Base-by-base conservation (phyloP, 2,329 filamentous ascomycete genomes). In the Ophiostoma triangulosporum region DNA sequence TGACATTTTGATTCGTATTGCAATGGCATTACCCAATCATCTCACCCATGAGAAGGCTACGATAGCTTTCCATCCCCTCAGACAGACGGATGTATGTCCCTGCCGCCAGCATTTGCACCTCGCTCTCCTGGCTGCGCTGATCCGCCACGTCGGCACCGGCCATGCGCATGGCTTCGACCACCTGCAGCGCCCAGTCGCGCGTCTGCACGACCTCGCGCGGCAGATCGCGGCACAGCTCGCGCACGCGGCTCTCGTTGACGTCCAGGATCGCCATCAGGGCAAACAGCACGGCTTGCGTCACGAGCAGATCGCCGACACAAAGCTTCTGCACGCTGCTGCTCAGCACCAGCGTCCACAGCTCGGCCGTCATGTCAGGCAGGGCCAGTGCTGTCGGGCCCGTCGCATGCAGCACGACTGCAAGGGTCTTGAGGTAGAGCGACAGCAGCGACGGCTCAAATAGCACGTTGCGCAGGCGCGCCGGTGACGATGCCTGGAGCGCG, bases 291-390 rank as follows among this genome's bases (percentile, higher is more conserved):
- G 88, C 85, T 48, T 84, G 81, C 20, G 88, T 74, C 1, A 95
- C 77, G 7, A 48, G 27, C 24, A 54, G 32, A 58, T 93, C 85
- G 1, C 76, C 77, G 27, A 74, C 72, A 36, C 75, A 73, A 46
- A 73, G 69, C 43, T 73, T 79, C 6, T 84, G 76, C 2, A 95
- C 72, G 2, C 77, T 73, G 29, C 65, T 64, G 35, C 63, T 61
- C 0, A 96, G 78, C 3, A 97, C 71, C n/a, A 98, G 69, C 46
- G 84, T 78, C 80, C 90, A 90, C 17, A 94, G 78, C 67, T 96
- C 88, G 9, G 80, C 73, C 1, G 89, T 96, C 73, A 96, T 82
- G 53, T 88, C 80, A 1, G 84, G 81, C 0, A 97, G 75, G 1
- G 80, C 75, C 0, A 90, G 73, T 0, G 86, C 90, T 52, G 84